These are phyloP conservation scores for Croton laevigatus DNA, from an alignment of 441 rosid species.

Conservation along the genomic window DNA sequence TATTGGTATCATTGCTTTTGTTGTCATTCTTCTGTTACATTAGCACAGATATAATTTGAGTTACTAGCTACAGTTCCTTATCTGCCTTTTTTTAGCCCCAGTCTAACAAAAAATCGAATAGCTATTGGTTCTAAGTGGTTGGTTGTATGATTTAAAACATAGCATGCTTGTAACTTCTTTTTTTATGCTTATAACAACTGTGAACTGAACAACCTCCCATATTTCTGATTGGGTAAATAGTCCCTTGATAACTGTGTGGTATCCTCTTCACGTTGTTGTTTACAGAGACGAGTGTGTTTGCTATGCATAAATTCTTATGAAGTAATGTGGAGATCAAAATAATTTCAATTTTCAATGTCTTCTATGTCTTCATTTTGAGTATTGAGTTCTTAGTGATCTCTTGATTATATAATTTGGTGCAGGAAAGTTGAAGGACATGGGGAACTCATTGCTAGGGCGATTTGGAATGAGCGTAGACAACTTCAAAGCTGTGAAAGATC, in stretches of 20 bases:
- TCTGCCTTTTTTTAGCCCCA: too few species aligned
- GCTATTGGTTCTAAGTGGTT: not conserved
- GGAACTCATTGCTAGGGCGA: slow-evolving; percentile 77
- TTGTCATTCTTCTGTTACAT: too few species aligned
- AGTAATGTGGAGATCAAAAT: too few species aligned
- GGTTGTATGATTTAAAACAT: not conserved
- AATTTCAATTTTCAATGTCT: too few species aligned
- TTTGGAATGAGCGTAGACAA: slow-evolving; percentile 94
- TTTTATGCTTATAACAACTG: not conserved
- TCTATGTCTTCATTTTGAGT: not conserved
- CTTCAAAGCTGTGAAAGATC: slow-evolving; percentile 94
- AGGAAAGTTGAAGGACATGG: slow-evolving; percentile 92
- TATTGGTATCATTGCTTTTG: too few species aligned
- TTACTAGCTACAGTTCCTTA: too few species aligned
- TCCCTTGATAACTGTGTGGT: not conserved
- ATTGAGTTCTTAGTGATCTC: too few species aligned
- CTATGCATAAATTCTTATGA: too few species aligned
- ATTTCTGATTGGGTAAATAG: not conserved
- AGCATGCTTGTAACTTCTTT: not conserved
- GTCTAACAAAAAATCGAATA: too few species aligned
- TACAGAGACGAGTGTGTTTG: too few species aligned
- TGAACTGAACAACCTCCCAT: not conserved
- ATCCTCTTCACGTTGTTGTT: not conserved
- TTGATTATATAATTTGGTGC: slow-evolving; percentile 18
- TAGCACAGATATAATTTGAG: too few species aligned